Evolutionary conservation across 2,329 filamentous ascomycete species (phyloP).

Genomic region (Alternaria brassicae): DNA sequence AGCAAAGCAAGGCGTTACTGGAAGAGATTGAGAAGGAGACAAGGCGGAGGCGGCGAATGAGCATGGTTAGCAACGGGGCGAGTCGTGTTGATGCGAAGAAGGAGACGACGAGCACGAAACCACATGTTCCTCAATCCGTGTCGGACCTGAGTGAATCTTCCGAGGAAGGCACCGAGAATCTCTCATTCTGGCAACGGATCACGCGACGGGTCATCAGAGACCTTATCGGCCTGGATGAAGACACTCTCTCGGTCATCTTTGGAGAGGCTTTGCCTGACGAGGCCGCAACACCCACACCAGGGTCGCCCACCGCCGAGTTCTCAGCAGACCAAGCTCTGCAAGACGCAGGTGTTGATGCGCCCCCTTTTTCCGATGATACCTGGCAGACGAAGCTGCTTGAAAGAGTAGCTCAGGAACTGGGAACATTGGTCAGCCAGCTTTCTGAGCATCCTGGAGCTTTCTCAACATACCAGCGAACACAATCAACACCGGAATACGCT

Average conservation of each 20-base stretch:
- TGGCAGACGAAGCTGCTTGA: conserved; percentile 85
- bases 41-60: conserved; percentile 68
- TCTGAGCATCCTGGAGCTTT: conserved; percentile 90
- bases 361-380: conserved; percentile 46
- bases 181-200: conserved; percentile 80
- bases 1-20: conserved; percentile 84
- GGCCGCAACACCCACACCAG: conserved; percentile 25
- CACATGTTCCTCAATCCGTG: conserved; percentile 27
- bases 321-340: conserved; percentile 29
- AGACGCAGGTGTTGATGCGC: conserved; percentile 35
- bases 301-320: conserved; percentile 30
- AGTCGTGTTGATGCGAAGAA: conserved; percentile 34
- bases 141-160: conserved; percentile 46
- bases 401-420: conserved; percentile 85
- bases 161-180: conserved; percentile 58
- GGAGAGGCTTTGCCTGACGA: conserved; percentile 74
- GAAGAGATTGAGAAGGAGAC: conserved; percentile 92
- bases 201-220: conserved; percentile 87
- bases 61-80: conserved; percentile 59
- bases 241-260: conserved; percentile 82
- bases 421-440: conserved; percentile 80
- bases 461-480: conserved; percentile 73
- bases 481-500: conserved; percentile 72
- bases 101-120: conserved; percentile 14
- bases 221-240: conserved; percentile 89